Evolutionary conservation across 2,329 filamentous ascomycete genomes (phyloP), one percentile per base, ranked within the genome.

Genomic region (Aspergillus nomiae): DNA sequence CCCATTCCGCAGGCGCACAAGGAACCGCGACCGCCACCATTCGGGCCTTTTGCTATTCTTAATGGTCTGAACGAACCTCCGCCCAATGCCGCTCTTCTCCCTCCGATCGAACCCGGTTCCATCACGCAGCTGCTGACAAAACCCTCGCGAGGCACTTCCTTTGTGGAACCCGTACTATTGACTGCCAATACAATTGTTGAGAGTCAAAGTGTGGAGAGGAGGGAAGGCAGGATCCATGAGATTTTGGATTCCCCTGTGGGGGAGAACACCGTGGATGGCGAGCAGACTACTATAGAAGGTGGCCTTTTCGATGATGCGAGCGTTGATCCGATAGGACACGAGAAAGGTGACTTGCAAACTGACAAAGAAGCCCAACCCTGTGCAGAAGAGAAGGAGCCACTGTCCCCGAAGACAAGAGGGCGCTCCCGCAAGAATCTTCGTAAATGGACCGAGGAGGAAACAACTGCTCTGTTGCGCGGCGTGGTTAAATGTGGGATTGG

Each of bases 21-120:
- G 60, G 78, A 81, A 62, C 76, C 77, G 60, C 77, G 80, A 54
- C 77, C 73, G n/a, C 78, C 74, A 48, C 77, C 80, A 8, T 79
- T 81, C 68, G 75, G 79, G 28, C 77, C 80, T 28, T 77, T 83
- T 66, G 78, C 81, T 51, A 82, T 82, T 63, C 74, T 89, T 12
- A 87, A 87, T 69, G 86, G 86, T 9, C 74, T 89, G 50, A 86
- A 89, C 74, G 86, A 89, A 65, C 87, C 87, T 3, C 87, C 87
- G 16, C 86, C 86, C 10, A 85, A 88, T 72, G 85, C 85, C 53
- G 83, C 84, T 14, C 74, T 89, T 8, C 83, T 89, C 55, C 87
- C 87, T 7, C 85, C 85, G 4, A 89, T 89, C 60, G 85, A 85
- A 66, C 80, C 83, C 34, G 83, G 84, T 32, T 75, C 75, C 14